These are phyloP conservation scores for Penicillium coffeae DNA, from an alignment of 495 filamentous ascomycete species.

Conservation along the genomic window DNA sequence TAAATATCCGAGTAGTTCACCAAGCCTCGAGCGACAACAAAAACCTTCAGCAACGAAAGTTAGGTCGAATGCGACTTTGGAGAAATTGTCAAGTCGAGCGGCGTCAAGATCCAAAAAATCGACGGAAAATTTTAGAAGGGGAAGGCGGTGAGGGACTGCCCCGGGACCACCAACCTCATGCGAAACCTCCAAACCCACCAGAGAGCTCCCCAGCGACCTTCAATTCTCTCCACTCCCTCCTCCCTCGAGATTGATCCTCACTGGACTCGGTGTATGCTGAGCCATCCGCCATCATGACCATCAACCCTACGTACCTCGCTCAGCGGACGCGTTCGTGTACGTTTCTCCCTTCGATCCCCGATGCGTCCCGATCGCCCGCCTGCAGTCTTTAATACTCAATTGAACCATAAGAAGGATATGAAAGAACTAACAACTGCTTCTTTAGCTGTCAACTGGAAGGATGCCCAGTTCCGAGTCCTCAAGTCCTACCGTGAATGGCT, in stretches of 20 bases:
- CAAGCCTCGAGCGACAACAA: background rate
- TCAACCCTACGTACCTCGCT: slow-evolving; percentile 91
- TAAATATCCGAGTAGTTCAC: background rate
- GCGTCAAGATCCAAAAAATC: slow-evolving; percentile 12
- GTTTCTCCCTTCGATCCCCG: slow-evolving; percentile 34
- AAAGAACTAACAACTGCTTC: slow-evolving; percentile 20
- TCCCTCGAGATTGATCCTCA: slow-evolving; percentile 21
- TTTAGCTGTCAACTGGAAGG: slow-evolving; percentile 78
- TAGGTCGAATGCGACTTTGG: background rate
- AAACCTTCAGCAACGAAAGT: background rate
- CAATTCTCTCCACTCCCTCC: slow-evolving; percentile 13
- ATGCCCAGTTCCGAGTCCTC: slow-evolving; percentile 79
- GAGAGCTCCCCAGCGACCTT: slow-evolving; percentile 19
- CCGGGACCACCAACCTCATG: slow-evolving; percentile 19
- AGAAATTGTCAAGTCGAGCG: background rate
- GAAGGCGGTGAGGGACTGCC: slow-evolving; percentile 38
- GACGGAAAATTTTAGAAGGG: slow-evolving; percentile 38
- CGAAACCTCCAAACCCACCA: slow-evolving; percentile 28
- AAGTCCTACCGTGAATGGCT: slow-evolving; percentile 91
- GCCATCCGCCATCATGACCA: slow-evolving; percentile 52
- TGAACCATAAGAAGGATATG: slow-evolving; percentile 1
- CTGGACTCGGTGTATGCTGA: slow-evolving; percentile 15
- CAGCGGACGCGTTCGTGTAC: slow-evolving; percentile 85
- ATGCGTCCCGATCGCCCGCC: slow-evolving; percentile 18
- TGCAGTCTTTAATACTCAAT: slow-evolving; percentile 11